Evolutionary conservation across 2,329 filamentous ascomycete species (phyloP), one percentile per base, ranked within the genome.

Genomic region (Epicoccum sorghinum): DNA sequence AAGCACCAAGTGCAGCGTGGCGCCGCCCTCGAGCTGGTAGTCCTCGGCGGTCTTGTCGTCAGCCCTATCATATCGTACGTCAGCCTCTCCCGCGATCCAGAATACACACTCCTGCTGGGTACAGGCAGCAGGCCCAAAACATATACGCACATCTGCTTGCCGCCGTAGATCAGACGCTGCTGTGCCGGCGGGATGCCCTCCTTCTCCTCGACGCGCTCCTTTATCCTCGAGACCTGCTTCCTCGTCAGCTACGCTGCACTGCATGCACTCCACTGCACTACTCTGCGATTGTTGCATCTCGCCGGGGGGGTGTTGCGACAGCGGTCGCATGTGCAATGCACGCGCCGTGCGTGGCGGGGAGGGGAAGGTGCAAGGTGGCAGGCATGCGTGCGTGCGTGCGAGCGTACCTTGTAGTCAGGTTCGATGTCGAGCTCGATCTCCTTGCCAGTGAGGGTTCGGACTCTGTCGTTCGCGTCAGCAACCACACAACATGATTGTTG

Each of bases 361-460:
- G 23, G 39, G 53, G 24, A 27, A 33, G 39, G 32, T 42, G 30
- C 8, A 37, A n/a, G 27, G 49, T 32, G 33, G 47, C 18, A 18
- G 33, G 47, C 18, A 18, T 18, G 18, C 18, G 18, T 18, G 18
- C 18, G 18, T 18, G 18, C 18, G 18, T 18, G 18, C 18, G 18
- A 18, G 18, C 72, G 66, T 78, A 96, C 93, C 85, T 93, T 96
- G 84, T 96, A 96, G 71, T 91, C 88, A 47, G 86, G 83, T 82
- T 98, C 95, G 74, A 99, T 96, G 73, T 98, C 93, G 69, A 99
- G 87, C 83, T 98, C 93, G 76, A 98, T 98, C 80, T 99, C 92
- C 83, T 98, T 98, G 73, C 95, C 95, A 61, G 95, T 98, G 62
- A 99, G 87, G 60, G 95, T 99, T 74, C 95, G 90, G 75, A 99